Base-by-base conservation (phyloP, 148 eudicot species). In the Persicaria tinctoria region DNA sequence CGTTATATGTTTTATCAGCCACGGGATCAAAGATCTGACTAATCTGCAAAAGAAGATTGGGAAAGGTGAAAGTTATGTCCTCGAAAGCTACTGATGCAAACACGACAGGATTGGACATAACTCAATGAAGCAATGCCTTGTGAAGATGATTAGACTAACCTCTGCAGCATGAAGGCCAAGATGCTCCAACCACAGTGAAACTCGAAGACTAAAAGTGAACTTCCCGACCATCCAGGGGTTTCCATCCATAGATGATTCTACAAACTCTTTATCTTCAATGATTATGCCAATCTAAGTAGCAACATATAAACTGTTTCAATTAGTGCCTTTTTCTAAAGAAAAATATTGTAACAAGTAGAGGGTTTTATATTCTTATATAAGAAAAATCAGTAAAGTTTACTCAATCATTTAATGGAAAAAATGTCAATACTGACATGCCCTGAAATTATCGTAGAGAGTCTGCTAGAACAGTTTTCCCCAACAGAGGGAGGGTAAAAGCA, bases 141-240 rank as follows among this genome's bases (percentile, higher is more conserved):
- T 8, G 10, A 74, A 57, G 47, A 66, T 17, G 63, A 59, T 16
- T 56, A 48, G 70, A 77, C 89, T 76, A 69, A 91, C 98, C 89
- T 94, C 90, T 73, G 74, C 87, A 57, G 84, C 76, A 54, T 53
- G 74, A 73, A 94, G 89, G 78, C 98, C 97, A 78, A 94, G 96
- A 82, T 94, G 98, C 85, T 94, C 98, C n/a, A 91, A 83, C 98
- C 98, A 94, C 54, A 94, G 82, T 38, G 95, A 88, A 77, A 88
- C 85, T 72, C 98, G 89, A 17, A 94, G 97, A 77, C 85, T 87
- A 16, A 46, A 84, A 64, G 93, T 71, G 69, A 94, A 94, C 82
- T 85, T 94, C 64, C 98, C 98, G 57, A 95, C 98, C 87, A 71
- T 93, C 98, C 98, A 91, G 64, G 93, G 73, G 20, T 85, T 56